These are phyloP conservation scores for Vaccinium vitisidaea DNA, from an alignment of 148 eudicot species.

Conservation along the genomic window DNA sequence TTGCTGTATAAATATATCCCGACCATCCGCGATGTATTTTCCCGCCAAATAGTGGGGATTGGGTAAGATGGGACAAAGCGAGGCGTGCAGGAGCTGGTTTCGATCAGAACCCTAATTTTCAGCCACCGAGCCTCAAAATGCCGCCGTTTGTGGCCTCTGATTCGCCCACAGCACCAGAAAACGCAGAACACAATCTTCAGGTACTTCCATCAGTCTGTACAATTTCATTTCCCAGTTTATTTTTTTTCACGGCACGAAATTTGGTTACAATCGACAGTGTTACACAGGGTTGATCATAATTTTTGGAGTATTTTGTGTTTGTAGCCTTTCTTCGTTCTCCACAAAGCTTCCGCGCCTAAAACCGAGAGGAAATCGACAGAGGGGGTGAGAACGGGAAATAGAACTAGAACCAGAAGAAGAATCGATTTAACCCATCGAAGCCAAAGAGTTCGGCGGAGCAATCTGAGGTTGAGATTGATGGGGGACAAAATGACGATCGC, in stretches of 20 bases:
- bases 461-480: slow-evolving; percentile 13
- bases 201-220: neutral
- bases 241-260: neutral
- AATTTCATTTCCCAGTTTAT: neutral
- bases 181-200: slow-evolving; percentile 15
- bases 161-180: slow-evolving; percentile 5
- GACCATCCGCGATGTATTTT: neutral
- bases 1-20: no score
- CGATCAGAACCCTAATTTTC: neutral
- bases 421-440: slow-evolving; percentile 31
- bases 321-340: slow-evolving; percentile 76
- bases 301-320: neutral
- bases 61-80: neutral
- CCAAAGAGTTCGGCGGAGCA: slow-evolving; percentile 15
- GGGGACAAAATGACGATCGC: slow-evolving; percentile 14
- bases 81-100: neutral
- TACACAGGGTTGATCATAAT: neutral
- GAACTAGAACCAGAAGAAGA: slow-evolving; percentile 36
- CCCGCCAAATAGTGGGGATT: slow-evolving; percentile 12
- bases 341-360: slow-evolving; percentile 32
- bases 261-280: neutral
- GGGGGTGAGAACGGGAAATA: slow-evolving; percentile 25
- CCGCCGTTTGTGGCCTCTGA: neutral
- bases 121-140: neutral
- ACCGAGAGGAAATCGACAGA: slow-evolving; percentile 22